Evolutionary conservation across 371 early-diverging fungal genomes (phyloP), one percentile per base, ranked within the genome.

Genomic region (Mucor sp.): DNA sequence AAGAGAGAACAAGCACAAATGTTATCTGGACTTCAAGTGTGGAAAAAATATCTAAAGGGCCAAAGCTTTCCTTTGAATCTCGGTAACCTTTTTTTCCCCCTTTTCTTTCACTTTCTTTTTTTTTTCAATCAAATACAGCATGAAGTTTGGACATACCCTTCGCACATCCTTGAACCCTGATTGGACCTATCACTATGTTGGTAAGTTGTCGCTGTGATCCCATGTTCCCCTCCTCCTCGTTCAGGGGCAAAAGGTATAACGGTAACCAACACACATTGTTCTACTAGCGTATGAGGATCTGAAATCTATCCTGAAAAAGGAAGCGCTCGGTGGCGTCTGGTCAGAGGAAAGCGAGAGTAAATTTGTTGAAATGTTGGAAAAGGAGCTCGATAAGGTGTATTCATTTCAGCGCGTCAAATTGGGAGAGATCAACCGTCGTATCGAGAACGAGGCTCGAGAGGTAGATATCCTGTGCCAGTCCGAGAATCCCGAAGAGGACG

Each of bases 91-190:
- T 63, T 63, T 15, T 30, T 58, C 30, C 44, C 32, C 57, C 44
- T 62, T 33, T 58, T 64, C 23, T 39, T 65, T 41, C 53, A 62
- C 62, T 62, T 44, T 65, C 37, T 63, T 39, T 48, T 50, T 60
- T 14, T 50, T 62, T n/a, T 37, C n/a, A 30, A 23, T 43, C 8
- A 47, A 62, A 62, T n/a, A 12, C 11, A 17, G n/a, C 61, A 97
- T 97, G 97, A 95, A 95, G 87, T 97, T 96, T 81, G 94, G 93
- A 30, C 89, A 91, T 67, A 92, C 94, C 68, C 81, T 97, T 30
- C 80, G 84, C 65, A 87, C 87, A 19, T 86, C 90, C 39, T 82
- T 93, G 32, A 87, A 92, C 67, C 88, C 87, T 6, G 95, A 94
- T 60, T 97, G 97, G 94, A 85, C 88, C 41, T 91, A 48, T 15